Base-by-base conservation (phyloP, 2,329 filamentous ascomycete species). In the Calonectria honghensis region DNA sequence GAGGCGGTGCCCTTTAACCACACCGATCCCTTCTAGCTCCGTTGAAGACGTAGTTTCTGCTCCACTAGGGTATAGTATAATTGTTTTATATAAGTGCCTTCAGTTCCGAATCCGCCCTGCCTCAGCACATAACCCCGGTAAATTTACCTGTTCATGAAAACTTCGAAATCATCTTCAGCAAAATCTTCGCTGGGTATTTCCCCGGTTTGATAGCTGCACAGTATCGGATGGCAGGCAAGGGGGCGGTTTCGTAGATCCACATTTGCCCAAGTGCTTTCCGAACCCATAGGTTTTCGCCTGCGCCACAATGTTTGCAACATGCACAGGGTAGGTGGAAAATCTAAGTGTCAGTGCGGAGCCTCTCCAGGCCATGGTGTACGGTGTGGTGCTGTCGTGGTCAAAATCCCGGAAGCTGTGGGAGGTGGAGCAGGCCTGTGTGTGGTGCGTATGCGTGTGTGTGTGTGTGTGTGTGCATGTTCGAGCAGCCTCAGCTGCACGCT, bases 181-280 rank as follows among this genome's bases (percentile, higher is more conserved):
- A 35, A 35, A 35, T 7, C n/a, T 41, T 24, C 14, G 24, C 35
- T 11, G 57, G n/a, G 7, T 9, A 6, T 29, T 41, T 31, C 57
- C 57, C 57, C 57, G 24, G 57, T 10, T 63, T 39, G 57, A 41
- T 20, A 29, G 11, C 57, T 63, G 57, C 57, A 63, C 57, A 63
- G 35, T 45, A 63, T 63, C 35, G 57, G 57, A 63, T 63, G 57
- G 57, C 57, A 63, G 57, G 39, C 57, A 63, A 63, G 57, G 57
- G 27, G 32, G 14, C 24, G 27, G 57, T 29, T 63, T 45, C 37
- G 57, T 41, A 20, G 57, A 63, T 27, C 57, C 57, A 63, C 57
- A 16, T 41, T 63, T 16, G 35, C 24, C 57, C 57, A 39, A 24
- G 35, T 63, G 57, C 37, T 63, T 18, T 16, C 57, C 20, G 37